A percentile compares a stretch with the other conserved stretches of the same genome.
These are phyloP conservation scores for Leishmania tropica DNA, from an alignment of 208 protist species.

Conservation along the genomic window DNA sequence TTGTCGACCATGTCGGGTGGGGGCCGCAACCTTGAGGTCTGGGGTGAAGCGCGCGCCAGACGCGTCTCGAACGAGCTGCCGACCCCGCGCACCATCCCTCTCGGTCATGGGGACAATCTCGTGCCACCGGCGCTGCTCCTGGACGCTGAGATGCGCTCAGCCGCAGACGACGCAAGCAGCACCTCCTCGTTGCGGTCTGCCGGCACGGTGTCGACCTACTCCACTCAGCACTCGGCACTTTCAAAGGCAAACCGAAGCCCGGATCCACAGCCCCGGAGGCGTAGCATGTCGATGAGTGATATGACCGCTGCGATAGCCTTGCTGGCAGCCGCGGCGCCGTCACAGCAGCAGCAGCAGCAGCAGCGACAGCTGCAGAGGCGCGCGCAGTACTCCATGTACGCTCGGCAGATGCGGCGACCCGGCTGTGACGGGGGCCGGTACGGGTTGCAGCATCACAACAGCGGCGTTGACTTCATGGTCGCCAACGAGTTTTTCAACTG, in stretches of 20 bases:
- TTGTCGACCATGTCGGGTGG: not conserved
- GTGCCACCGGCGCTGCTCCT: not conserved
- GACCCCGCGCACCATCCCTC: not conserved
- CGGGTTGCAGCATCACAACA: slow-evolving; percentile 1
- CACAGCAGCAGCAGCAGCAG: not conserved
- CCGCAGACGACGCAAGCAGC: not conserved
- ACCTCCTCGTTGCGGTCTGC: not conserved
- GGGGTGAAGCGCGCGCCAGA: not conserved
- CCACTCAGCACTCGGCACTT: not conserved
- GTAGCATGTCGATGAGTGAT: not conserved
- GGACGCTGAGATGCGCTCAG: not conserved
- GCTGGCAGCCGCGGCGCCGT: not conserved
- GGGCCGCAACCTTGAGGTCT: not conserved
- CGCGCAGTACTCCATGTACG: slow-evolving; percentile 33
- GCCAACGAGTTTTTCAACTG: slow-evolving; percentile 25
- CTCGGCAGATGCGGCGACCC: slow-evolving; percentile 16
- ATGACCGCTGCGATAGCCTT: not conserved
- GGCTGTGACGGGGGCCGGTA: not conserved
- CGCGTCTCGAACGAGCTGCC: not conserved
- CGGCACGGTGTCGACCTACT: not conserved
- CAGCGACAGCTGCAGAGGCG: slow-evolving; percentile 6
- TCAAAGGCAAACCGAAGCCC: not conserved
- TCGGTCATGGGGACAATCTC: not conserved
- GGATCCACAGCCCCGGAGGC: too few species aligned
- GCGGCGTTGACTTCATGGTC: slow-evolving; percentile 23